Conservation (phyloP, 495 filamentous ascomycete species). For the Podospora pseudocomata region DNA sequence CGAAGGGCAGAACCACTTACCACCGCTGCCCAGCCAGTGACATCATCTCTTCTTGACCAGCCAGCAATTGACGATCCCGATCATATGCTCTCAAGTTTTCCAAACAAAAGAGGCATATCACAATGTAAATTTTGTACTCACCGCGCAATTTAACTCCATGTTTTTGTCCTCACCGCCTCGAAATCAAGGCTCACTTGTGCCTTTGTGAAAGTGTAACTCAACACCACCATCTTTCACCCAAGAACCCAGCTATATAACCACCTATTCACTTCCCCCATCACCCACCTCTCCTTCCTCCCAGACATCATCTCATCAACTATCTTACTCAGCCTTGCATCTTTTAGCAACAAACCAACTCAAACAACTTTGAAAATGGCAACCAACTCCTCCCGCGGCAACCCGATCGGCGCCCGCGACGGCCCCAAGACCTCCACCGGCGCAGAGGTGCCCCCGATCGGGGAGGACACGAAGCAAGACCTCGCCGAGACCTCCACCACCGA, state of each 20-base stretch:
- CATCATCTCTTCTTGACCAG: not conserved
- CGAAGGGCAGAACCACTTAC: not conserved
- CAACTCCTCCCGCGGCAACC: conserved; percentile 32
- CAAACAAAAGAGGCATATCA: not conserved
- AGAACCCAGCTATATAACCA: not conserved
- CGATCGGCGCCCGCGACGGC: conserved; percentile 26
- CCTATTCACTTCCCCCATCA: not conserved
- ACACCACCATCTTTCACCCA: not conserved
- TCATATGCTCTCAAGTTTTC: not conserved
- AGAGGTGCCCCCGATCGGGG: conserved; percentile 13
- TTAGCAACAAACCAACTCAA: not conserved
- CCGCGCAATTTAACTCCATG: not conserved
- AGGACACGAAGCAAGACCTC: conserved; percentile 23
- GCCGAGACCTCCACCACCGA: not conserved
- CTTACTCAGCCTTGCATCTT: not conserved
- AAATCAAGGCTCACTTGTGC: not conserved
- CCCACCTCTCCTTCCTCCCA: not conserved
- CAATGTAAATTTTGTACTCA: not conserved
- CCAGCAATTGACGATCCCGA: not conserved
- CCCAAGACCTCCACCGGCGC: conserved; percentile 8
- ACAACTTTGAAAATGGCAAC: conserved; percentile 28
- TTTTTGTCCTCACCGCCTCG: not conserved
- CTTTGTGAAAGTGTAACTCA: not conserved
- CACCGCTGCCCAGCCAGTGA: not conserved
- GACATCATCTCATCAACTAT: not conserved